Conservation (phyloP, 169 alveolate genomes). For the Plasmodium berghei region DNA sequence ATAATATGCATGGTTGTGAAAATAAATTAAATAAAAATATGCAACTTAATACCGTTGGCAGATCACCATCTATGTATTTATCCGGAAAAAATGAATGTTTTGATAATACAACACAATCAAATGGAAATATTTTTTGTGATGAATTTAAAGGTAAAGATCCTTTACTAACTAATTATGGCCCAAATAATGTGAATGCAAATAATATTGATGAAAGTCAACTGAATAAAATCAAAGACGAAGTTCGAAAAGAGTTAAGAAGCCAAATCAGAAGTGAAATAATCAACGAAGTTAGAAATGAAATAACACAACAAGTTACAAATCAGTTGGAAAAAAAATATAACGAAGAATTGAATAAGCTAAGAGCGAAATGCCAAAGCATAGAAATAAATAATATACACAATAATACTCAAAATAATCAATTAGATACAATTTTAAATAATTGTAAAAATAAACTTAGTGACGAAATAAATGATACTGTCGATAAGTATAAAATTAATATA, state of each 20-base stretch:
- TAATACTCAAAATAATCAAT: constrained; percentile 9
- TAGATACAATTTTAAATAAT: constrained; percentile 23
- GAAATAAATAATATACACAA: neutral
- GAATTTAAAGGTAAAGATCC: neutral
- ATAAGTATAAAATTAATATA: constrained; percentile 52
- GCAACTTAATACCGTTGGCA: neutral
- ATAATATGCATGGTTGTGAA: neutral
- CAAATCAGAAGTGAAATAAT: constrained; percentile 50
- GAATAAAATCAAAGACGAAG: neutral
- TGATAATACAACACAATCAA: constrained; percentile 14
- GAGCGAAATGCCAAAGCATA: neutral
- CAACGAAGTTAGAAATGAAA: constrained; percentile 35
- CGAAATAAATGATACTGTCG: constrained; percentile 50
- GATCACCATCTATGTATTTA: neutral
- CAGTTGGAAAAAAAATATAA: constrained; percentile 59
- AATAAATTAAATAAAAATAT: constrained; percentile 11
- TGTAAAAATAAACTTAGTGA: constrained; percentile 31
- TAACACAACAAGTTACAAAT: constrained; percentile 45
- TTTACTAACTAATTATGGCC: neutral
- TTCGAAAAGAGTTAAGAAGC: constrained; percentile 22
- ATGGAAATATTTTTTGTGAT: neutral
- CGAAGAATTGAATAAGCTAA: constrained; percentile 19
- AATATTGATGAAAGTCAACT: neutral
- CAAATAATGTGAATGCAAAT: neutral
- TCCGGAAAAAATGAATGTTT: constrained; percentile 3